Evolutionary conservation across 2,329 filamentous ascomycete genomes (phyloP).

Genomic region (Dendrostoma leiphaemia): DNA sequence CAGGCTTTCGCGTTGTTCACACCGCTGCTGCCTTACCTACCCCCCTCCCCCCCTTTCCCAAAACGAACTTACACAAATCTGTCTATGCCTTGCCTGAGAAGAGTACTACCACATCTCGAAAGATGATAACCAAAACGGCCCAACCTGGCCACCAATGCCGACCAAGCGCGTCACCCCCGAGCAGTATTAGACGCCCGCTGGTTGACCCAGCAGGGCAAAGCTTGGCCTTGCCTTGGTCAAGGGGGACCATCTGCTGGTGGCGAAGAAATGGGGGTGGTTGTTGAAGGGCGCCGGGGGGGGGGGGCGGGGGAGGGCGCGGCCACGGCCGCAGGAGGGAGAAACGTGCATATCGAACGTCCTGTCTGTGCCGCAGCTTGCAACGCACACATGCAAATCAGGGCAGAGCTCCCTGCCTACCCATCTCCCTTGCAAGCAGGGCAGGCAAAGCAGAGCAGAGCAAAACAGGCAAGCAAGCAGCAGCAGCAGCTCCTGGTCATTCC

Average conservation of each 20-base stretch:
- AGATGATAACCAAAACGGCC: background rate
- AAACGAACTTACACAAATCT: background rate
- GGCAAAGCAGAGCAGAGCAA: too few species aligned
- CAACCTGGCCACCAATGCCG: background rate
- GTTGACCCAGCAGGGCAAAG: background rate
- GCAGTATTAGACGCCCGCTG: background rate
- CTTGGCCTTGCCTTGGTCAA: background rate
- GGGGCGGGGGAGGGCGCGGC: too few species aligned
- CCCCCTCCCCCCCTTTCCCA: background rate
- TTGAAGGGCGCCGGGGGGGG: too few species aligned
- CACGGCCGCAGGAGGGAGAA: background rate
- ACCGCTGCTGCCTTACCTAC: too few species aligned
- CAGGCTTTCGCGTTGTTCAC: too few species aligned
- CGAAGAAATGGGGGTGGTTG: too few species aligned
- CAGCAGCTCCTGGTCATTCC: too few species aligned
- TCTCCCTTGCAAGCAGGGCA: slow-evolving; percentile 7
- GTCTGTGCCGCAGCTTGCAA: slow-evolving; percentile 16
- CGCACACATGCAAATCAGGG: slow-evolving; percentile 9
- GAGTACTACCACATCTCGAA: background rate
- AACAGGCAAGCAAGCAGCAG: too few species aligned
- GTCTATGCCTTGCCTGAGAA: background rate
- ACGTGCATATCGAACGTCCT: background rate
- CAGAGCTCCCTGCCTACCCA: too few species aligned
- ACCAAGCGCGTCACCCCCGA: background rate
- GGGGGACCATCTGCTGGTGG: background rate